phyloP scores from a whole-genome alignment of 805 yeast species.

The Zygoascus ofunaensis region DNA sequence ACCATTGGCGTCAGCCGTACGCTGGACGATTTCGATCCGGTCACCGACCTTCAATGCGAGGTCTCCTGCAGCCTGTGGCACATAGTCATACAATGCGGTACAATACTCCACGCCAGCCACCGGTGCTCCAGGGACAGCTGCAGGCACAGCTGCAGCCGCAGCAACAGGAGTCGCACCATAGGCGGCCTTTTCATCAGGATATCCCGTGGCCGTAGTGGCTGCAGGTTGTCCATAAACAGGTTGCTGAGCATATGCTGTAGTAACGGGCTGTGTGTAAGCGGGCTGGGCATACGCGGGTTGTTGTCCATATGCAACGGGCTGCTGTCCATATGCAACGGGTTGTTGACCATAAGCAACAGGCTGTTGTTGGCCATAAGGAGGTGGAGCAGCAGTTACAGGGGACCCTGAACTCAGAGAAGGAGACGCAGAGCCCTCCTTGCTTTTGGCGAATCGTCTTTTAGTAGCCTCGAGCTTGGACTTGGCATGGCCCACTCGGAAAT shows the following conservation, averaged over 20 bases:
- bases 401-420: constrained; percentile 18
- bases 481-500: constrained; percentile 84
- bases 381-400: constrained; percentile 27
- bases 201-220: constrained; percentile 16
- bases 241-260: constrained; percentile 18
- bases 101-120: constrained; percentile 40
- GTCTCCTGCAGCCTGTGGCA: constrained; percentile 92
- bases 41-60: constrained; percentile 82
- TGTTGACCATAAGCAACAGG: constrained; percentile 27
- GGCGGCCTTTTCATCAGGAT: constrained; percentile 9
- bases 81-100: constrained; percentile 83
- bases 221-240: constrained; percentile 29
- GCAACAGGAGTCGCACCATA: constrained; percentile 16
- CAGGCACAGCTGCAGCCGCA: constrained; percentile 29
- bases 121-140: constrained; percentile 25
- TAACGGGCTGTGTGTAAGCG: no score
- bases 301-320: constrained; percentile 18
- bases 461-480: constrained; percentile 77
- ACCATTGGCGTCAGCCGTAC: constrained; percentile 77
- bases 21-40: constrained; percentile 69
- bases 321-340: constrained; percentile 17
- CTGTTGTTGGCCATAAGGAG: constrained; percentile 30
- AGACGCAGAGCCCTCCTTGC: constrained; percentile 29
- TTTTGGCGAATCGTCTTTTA: constrained; percentile 49
- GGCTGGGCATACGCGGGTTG: constrained; percentile 18